These are phyloP conservation scores for Mycena floridula DNA, from an alignment of 768 basidiomycete species.

Conservation along the genomic window DNA sequence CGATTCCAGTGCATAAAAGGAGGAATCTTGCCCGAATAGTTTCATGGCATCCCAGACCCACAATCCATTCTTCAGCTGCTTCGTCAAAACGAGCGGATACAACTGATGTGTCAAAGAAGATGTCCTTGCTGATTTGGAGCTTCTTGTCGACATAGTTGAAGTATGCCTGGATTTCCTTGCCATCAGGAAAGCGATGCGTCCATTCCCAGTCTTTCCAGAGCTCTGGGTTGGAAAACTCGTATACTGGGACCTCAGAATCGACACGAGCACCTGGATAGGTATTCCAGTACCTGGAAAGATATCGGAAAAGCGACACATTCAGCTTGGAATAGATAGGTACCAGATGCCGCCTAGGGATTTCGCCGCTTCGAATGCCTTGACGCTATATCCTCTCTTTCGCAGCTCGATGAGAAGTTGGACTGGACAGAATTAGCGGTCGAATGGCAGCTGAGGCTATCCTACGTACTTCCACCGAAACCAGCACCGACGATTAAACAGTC, in stretches of 20 bases:
- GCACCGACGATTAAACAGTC: no score
- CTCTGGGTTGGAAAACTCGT: conserved; percentile 9
- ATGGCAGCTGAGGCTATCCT: no score
- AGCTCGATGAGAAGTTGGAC: no score
- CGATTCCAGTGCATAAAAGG: conserved; percentile 11
- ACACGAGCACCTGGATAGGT: conserved; percentile 10
- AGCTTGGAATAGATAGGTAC: conserved; percentile 9
- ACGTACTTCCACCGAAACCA: no score
- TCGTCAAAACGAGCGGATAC: conserved; percentile 8
- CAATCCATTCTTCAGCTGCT: conserved; percentile 6
- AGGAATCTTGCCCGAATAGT: conserved; percentile 7
- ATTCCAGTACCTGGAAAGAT: conserved; percentile 3
- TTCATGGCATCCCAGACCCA: conserved; percentile 5
- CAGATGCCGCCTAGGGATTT: conserved; percentile 10
- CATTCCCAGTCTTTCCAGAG: conserved; percentile 9
- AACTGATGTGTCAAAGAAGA: conserved; percentile 10
- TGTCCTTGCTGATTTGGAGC: conserved; percentile 7
- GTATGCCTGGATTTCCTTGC: conserved; percentile 9
- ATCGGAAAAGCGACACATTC: not conserved
- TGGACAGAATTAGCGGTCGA: no score
- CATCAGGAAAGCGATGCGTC: conserved; percentile 6
- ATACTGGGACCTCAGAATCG: conserved; percentile 10
- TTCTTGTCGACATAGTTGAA: conserved; percentile 12
- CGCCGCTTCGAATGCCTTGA: conserved; percentile 11
- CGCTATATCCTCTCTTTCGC: conserved; percentile 6